phyloP scores from a whole-genome alignment of 805 yeast species.

The Cyberlindnera americana region DNA sequence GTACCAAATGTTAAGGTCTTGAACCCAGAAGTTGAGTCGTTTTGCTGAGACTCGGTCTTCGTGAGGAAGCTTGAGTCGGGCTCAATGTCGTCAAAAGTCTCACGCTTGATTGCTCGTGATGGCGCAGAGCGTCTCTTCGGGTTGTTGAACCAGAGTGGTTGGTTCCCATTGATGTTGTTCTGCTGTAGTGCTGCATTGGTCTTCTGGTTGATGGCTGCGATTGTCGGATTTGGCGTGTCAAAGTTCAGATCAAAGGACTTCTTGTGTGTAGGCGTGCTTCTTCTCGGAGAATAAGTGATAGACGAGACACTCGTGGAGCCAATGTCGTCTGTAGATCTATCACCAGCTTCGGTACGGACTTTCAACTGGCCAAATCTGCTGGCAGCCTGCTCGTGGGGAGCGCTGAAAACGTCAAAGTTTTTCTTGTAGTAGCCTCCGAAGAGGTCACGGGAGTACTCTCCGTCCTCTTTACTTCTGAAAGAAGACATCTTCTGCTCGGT shows the following conservation, averaged over 20 bases:
- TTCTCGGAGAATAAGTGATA: constrained; percentile 18
- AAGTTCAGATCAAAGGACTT: constrained; percentile 18
- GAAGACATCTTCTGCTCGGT: constrained; percentile 13
- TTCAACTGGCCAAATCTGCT: constrained; percentile 24
- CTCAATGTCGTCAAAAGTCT: constrained; percentile 20
- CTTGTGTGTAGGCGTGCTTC: constrained; percentile 28
- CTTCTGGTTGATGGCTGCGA: constrained; percentile 25
- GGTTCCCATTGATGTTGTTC: constrained; percentile 2
- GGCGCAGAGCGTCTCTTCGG: constrained; percentile 48
- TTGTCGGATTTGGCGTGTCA: constrained; percentile 20
- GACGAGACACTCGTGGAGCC: constrained; percentile 13
- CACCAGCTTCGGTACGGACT: constrained; percentile 14
- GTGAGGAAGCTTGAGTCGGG: constrained; percentile 25
- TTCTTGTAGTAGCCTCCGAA: constrained; percentile 26
- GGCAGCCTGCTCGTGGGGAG: constrained; percentile 13
- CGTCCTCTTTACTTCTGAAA: constrained; percentile 16
- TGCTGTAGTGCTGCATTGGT: constrained; percentile 10
- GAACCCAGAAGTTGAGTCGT: constrained; percentile 29
- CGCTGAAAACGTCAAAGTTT: constrained; percentile 23
- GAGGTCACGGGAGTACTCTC: constrained; percentile 24
- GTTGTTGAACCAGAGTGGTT: constrained; percentile 37
- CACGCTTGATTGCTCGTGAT: constrained; percentile 42
- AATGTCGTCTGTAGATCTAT: constrained; percentile 23
- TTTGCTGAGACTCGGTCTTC: constrained; percentile 15
- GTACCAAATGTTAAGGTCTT: constrained; percentile 38